Evolutionary conservation across 2,329 filamentous ascomycete genomes (phyloP), one percentile per base, ranked within the genome.

Genomic region (Pseudogymnoascus sp.): DNA sequence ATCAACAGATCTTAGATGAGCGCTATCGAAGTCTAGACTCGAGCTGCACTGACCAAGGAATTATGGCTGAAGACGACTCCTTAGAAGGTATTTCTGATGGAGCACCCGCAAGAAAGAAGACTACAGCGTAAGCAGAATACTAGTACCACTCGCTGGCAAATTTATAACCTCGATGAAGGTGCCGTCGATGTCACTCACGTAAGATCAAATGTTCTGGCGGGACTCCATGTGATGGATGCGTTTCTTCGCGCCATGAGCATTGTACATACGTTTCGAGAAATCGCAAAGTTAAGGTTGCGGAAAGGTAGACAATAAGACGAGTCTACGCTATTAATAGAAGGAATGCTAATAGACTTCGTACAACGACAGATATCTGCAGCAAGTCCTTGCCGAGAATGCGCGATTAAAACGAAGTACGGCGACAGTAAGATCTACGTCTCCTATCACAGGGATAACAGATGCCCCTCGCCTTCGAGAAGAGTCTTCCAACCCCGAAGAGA

Each of bases 161-260:
- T 41, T 18, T 41, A 4, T 41, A 41, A 41, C 38, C 8, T 41
- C 8, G 18, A 9, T 14, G 21, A 49, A 63, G 62, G 8, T 63
- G 62, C 31, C 58, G 40, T 37, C 58, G 40, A 37, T 63, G 62
- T 31, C 62, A 63, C 37, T 18, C 70, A 28, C 67, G 68, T 38
- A 75, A 75, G 60, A 67, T 74, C 37, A 74, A 73, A 65, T 75
- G 73, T 63, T 70, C 70, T n/a, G 72, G 72, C 5, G 72, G 68
- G 1, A 65, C 67, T 4, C 73, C 73, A n/a, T 75, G 73, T 63
- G 64, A 66, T 5, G 69, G 67, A 21, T 75, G 73, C 55, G 62
- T 63, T 16, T 61, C 65, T n/a, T 55, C 68, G 7, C 65, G 69
- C 16, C 60, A 63, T 9, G 35, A 43, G 4, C 33, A 63, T 52